Evolutionary conservation across 2,329 filamentous ascomycete genomes (phyloP), one percentile per base, ranked within the genome.

Genomic region (Epicoccum sorghinum): DNA sequence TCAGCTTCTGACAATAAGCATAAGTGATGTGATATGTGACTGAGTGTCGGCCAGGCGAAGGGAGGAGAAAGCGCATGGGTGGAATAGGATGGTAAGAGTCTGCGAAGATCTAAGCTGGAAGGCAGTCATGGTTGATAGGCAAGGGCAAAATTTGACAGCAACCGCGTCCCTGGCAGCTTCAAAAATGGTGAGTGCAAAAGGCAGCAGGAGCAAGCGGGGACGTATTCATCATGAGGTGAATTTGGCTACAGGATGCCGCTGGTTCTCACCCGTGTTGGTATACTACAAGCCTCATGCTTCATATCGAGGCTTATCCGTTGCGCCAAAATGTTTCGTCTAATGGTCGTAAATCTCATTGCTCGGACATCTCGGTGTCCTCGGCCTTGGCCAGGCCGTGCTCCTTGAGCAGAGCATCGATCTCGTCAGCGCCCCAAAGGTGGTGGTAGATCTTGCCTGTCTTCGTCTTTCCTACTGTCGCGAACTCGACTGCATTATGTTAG

Each of bases 391-490:
- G 79, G 67, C 93, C 93, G 70, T 99, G 93, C 82, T 98, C 91
- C 83, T 93, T 96, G 70, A 99, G 81, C 76, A 99, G 81, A 45
- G 89, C 87, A 74, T 91, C 93, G 70, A 99, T 99, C 82, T 98
- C 95, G 64, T 99, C 93, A 39, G 93, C 93, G 68, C 87, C 90
- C 95, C 95, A 99, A 59, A 99, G 84, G 75, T 96, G 90, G 79
- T 99, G 95, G 82, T 98, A 99, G 78, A 99, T 93, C 82, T 93
- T 95, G 70, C 95, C 95, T 64, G 93, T 87, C 78, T 92, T 89
- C 65, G 93, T 98, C 81, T 93, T 91, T 67, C 95, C 96, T 58
- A 99, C 93, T 29, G 96, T 99, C 65, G 95, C 96, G 73, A 99
- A 99, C 75, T 99, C 95, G 74, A 99, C 93, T 97, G 66, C 25